phyloP scores from a whole-genome alignment of 148 eudicot species.

The Diospyros kaki region DNA sequence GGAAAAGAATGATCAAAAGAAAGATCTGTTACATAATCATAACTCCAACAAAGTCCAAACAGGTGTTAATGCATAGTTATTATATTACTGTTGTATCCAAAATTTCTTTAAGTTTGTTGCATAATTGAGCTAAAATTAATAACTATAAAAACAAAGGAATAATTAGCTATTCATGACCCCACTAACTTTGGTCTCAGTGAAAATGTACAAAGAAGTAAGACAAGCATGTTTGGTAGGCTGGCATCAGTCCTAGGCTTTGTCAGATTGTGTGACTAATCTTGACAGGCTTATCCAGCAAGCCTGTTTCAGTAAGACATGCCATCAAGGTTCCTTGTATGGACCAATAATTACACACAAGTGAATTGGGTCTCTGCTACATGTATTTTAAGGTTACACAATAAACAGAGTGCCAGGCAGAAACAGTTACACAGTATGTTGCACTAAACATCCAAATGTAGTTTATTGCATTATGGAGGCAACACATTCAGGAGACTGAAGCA shows the following conservation, averaged over 20 bases:
- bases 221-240: conserved; percentile 4
- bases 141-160: neutral
- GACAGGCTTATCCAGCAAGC: neutral
- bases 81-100: neutral
- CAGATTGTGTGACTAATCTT: neutral
- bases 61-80: neutral
- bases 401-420: neutral
- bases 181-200: neutral
- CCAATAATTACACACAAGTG: neutral
- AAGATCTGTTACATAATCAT: neutral
- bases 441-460: neutral
- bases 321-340: neutral
- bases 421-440: neutral
- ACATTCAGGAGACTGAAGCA: neutral
- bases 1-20: conserved; percentile 18
- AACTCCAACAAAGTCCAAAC: neutral
- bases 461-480: neutral
- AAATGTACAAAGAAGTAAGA: neutral
- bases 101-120: neutral
- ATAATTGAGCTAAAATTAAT: neutral
- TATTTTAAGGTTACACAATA: neutral
- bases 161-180: neutral
- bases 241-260: neutral
- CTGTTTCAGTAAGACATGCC: neutral
- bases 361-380: neutral